Evolutionary conservation across 73 alveolate genomes (phyloP).

Genomic region (Effrenium voratum): DNA sequence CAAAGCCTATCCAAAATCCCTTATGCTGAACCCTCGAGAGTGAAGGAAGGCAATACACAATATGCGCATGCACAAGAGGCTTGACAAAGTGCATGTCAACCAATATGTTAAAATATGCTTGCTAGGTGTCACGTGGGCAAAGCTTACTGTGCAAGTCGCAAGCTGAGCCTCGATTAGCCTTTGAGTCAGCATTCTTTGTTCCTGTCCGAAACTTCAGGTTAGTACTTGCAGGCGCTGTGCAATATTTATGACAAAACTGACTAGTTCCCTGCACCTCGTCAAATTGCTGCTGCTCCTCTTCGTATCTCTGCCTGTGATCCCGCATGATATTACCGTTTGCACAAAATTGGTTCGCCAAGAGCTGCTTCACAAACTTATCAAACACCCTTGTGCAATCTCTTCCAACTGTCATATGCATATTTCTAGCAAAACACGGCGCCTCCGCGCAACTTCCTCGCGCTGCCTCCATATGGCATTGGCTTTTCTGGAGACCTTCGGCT

Average conservation of each 20-base stretch:
- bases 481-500: constrained; percentile 37
- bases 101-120: too few relatives aligned
- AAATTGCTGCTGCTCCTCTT: constrained; percentile 75
- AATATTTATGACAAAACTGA: not conserved
- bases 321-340: not conserved
- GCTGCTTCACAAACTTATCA: too few relatives aligned
- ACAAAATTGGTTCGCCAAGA: too few relatives aligned
- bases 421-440: not conserved
- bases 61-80: too few relatives aligned
- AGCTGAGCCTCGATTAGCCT: constrained; percentile 45
- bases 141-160: too few relatives aligned
- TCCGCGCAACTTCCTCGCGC: constrained; percentile 77
- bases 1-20: too few relatives aligned
- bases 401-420: too few relatives aligned
- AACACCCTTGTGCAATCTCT: too few relatives aligned
- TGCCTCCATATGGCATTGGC: constrained; percentile 68
- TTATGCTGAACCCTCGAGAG: too few relatives aligned
- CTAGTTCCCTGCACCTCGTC: constrained; percentile 13
- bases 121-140: too few relatives aligned
- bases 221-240: not conserved
- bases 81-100: too few relatives aligned
- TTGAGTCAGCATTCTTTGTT: not conserved
- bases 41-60: too few relatives aligned
- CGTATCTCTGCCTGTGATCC: constrained; percentile 40
- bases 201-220: not conserved